Conservation (phyloP, 2,329 filamentous ascomycete species). For the Ophiostoma angusticollis region DNA sequence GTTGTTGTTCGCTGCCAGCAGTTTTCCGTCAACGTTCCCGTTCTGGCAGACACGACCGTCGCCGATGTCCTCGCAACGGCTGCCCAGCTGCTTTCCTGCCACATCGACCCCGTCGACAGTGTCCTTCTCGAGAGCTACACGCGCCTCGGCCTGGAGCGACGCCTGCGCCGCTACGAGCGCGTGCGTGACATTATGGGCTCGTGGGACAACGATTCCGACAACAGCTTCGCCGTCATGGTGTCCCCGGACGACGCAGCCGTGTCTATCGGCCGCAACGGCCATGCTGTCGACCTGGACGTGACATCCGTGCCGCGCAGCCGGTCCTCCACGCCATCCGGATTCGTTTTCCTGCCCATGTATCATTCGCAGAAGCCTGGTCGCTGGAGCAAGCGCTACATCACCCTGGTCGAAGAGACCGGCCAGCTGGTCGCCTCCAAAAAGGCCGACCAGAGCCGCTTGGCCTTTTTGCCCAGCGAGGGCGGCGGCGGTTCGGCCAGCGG, state of each 20-base stretch:
- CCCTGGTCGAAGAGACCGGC: constrained; percentile 53
- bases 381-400: constrained; percentile 79
- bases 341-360: constrained; percentile 54
- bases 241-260: constrained; percentile 34
- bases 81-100: constrained; percentile 45
- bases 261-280: constrained; percentile 5
- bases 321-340: constrained; percentile 48
- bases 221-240: constrained; percentile 56
- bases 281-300: constrained; percentile 48
- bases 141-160: constrained; percentile 65
- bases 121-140: constrained; percentile 68
- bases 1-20: constrained; percentile 55
- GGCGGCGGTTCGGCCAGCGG: not conserved
- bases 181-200: constrained; percentile 84
- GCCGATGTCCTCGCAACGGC: constrained; percentile 60
- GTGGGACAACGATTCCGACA: constrained; percentile 74
- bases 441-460: constrained; percentile 33
- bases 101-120: constrained; percentile 50
- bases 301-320: constrained; percentile 43
- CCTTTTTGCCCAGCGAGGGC: constrained; percentile 2
- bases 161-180: constrained; percentile 72
- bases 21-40: constrained; percentile 54
- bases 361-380: constrained; percentile 72
- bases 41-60: constrained; percentile 62
- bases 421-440: constrained; percentile 65